Conservation (phyloP, 2,329 filamentous ascomycete species). For the Fusarium tupiense region DNA sequence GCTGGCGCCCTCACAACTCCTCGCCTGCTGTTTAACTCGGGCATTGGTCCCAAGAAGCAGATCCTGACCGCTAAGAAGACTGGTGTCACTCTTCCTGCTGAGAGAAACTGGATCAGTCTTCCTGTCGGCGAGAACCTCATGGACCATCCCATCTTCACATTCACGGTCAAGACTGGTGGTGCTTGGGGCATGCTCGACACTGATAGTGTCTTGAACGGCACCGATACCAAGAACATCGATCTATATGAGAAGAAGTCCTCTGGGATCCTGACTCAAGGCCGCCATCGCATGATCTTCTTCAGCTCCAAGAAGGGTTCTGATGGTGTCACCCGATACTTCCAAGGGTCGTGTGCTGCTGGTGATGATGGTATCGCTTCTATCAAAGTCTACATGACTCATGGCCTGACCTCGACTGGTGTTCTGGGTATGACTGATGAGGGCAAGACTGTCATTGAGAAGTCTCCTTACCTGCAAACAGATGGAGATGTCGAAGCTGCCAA, state of each 20-base stretch:
- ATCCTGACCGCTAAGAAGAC: slow-evolving; percentile 62
- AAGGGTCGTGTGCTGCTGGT: slow-evolving; percentile 74
- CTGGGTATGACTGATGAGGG: slow-evolving; percentile 68
- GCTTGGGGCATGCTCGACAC: slow-evolving; percentile 46
- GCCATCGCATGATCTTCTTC: slow-evolving; percentile 65
- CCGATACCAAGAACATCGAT: slow-evolving; percentile 66
- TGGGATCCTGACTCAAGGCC: slow-evolving; percentile 71
- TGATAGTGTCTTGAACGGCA: slow-evolving; percentile 57
- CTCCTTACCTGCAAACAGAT: slow-evolving; percentile 68
- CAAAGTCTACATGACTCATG: slow-evolving; percentile 71
- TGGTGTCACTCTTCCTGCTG: slow-evolving; percentile 59
- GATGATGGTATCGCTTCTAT: slow-evolving; percentile 62
- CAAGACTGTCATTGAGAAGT: slow-evolving; percentile 65
- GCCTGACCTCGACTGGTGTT: slow-evolving; percentile 67
- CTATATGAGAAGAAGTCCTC: slow-evolving; percentile 65
- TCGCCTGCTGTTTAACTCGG: slow-evolving; percentile 67
- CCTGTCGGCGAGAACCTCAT: slow-evolving; percentile 67
- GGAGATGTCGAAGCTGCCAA: slow-evolving; percentile 72
- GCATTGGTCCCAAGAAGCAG: slow-evolving; percentile 72
- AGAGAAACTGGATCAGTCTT: slow-evolving; percentile 63
- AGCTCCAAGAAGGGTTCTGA: slow-evolving; percentile 67
- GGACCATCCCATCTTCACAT: slow-evolving; percentile 59
- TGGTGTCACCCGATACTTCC: slow-evolving; percentile 69
- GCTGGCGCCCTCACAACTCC: slow-evolving; percentile 74
- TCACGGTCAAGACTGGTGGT: slow-evolving; percentile 37